Evolutionary conservation across 805 yeast genomes (phyloP), one percentile per base, ranked within the genome.

Genomic region (Candida berthetii): DNA sequence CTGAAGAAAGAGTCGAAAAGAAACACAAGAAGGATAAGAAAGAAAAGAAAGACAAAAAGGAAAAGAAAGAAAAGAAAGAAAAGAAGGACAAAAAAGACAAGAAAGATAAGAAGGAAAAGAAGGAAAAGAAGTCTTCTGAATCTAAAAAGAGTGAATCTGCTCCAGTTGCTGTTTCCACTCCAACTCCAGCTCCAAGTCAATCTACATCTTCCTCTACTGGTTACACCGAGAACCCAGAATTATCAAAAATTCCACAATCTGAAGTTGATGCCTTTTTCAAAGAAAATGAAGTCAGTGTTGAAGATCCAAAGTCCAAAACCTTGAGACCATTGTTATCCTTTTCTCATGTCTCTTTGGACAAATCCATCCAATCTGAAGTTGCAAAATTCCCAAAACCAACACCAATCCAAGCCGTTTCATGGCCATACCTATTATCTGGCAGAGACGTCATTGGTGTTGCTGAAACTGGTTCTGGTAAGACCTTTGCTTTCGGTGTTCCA

Each of bases 391-490:
- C 87, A 14, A 82, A 79, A 53, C 99, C 99, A 41, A 90, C 98
- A 7, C 98, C 98, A 31, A 91, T 91, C 53, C 99, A 91, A 69
- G 76, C 96, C 27, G 87, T 80, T 36, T 76, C 97, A 8, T 93
- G 98, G 98, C 98, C 99, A 49, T 88, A 78, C 57, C 66, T 91
- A 40, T 66, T 89, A 39, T 66, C 76, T 17, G 84, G 85, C 15
- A 74, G 82, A 44, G 99, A 91, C 60, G 95, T 90, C 20, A 78
- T 91, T 50, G 99, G 98, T 62, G 96, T 91, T 49, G 99, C 99
- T 13, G 97, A 91, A 66, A 91, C 99, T 3, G 99, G 99, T 31
- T 87, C 96, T 1, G 99, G 99, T 57, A 91, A 91, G 64, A 91
- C 99, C 0, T 83, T 91, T 65, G 98, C 96, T 0, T 93, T 91